Evolutionary conservation across 2,329 filamentous ascomycete genomes (phyloP).

Genomic region (Neonectria ditissima): DNA sequence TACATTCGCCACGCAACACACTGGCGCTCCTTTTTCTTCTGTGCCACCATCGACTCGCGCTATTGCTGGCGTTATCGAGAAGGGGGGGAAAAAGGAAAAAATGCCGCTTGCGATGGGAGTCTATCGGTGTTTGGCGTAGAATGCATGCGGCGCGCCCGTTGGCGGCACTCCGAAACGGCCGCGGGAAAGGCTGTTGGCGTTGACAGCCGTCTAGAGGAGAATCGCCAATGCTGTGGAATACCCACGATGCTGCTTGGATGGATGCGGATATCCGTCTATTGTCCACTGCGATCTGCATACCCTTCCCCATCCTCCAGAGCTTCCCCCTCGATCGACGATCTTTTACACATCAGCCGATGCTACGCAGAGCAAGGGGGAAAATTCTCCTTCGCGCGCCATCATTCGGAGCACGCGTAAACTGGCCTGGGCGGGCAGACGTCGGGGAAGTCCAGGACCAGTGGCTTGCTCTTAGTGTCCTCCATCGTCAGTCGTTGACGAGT

Average conservation of each 20-base stretch:
- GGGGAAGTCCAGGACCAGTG: neutral
- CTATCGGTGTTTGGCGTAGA: neutral
- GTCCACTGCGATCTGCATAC: neutral
- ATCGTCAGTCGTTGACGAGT: neutral
- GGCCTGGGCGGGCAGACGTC: neutral
- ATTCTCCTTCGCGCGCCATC: neutral
- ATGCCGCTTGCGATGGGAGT: neutral
- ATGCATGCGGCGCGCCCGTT: neutral
- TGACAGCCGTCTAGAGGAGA: neutral
- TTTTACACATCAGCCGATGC: neutral
- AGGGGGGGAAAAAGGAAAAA: neutral
- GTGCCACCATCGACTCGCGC: neutral
- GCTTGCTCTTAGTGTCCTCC: neutral
- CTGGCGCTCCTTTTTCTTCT: neutral
- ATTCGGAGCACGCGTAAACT: no score
- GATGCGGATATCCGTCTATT: neutral
- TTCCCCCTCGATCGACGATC: conserved; percentile 1
- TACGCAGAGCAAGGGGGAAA: neutral
- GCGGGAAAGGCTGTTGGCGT: neutral
- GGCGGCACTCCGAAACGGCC: neutral
- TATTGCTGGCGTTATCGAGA: neutral
- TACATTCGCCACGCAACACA: neutral
- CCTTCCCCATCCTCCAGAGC: neutral
- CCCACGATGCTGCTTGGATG: neutral
- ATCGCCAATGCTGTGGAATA: neutral